Base-by-base conservation (phyloP, 2,329 filamentous ascomycete species). In the Trichoderma brevicompactum region DNA sequence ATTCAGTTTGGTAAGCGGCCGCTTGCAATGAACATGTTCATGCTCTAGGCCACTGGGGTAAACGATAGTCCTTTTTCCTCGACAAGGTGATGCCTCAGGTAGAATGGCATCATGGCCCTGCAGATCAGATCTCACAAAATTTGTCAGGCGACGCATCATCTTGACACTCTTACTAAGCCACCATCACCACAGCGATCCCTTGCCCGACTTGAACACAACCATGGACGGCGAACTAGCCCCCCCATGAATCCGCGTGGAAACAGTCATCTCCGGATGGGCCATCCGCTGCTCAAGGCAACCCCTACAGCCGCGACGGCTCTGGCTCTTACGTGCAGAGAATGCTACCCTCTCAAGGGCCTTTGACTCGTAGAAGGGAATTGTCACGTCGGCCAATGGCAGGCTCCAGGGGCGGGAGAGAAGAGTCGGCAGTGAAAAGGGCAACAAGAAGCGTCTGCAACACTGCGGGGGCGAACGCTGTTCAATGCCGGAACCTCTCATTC, bases 181-280 rank as follows among this genome's bases (percentile, higher is more conserved):
- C 17, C 7, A 38, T 40, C 34, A 17, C n/a, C 4, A 46, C 12
- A 23, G 32, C 1, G 38, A 2, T 46, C n/a, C 40, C 59, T 36
- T n/a, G 44, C 32, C 34, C 9, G 46, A 19, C 12, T 28, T 13
- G 34, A 50, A 52, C 38, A 15, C 46, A 43, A 36, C 44, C 19
- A 32, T 17, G 13, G 15, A 43, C 44, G n/a, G 23, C 48, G 23
- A 23, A 19, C n/a, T 19, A 15, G 28, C 10, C 55, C 48, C 32
- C 13, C 17, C 7, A 38, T 36, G 43, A 28, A 28, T 49, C n/a
- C 34, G 34, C 56, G 19, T 53, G 12, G 28, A 52, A 34, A 28
- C 43, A 46, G 56, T 62, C 60, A 63, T 63, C 60, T 63, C 49
- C 60, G 60, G 40, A 53, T 46, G 13, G 49, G 17, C 60, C 60